Percentiles rank a stretch among this genome's conserved stretches.
Evolutionary conservation across 176 grass and related monocot species (phyloP).

Genomic region (Thalia dealbata): DNA sequence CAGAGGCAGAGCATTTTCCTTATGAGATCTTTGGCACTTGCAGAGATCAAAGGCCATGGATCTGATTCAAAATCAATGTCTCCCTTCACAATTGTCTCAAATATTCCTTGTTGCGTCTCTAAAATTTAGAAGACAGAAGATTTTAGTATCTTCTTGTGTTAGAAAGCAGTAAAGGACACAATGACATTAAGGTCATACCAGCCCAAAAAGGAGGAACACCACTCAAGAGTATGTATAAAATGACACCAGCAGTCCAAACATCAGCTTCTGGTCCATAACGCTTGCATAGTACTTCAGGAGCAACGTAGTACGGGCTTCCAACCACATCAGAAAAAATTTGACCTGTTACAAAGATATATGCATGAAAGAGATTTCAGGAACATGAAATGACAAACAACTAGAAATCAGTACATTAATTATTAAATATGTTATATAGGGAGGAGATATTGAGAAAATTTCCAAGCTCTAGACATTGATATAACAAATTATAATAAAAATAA

Average conservation of each 20-base stretch:
- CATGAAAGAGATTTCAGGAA: not conserved
- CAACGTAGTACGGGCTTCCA: conserved; percentile 21
- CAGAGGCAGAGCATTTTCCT: conserved; percentile 72
- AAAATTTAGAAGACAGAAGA: conserved; percentile 15
- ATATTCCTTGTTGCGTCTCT: conserved; percentile 99
- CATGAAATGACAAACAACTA: not conserved
- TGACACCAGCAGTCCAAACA: conserved; percentile 24
- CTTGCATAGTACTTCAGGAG: conserved; percentile 21
- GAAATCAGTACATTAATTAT: not conserved
- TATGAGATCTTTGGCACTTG: conserved; percentile 93
- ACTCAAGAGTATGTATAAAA: conserved; percentile 22
- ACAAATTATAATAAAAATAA: too few relatives aligned
- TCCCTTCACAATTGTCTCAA: conserved; percentile 92
- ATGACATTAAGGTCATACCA: not conserved
- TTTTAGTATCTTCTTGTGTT: conserved; percentile 3
- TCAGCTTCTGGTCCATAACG: conserved; percentile 23
- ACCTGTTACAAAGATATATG: not conserved
- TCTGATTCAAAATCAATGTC: conserved; percentile 87
- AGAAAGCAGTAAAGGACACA: not conserved
- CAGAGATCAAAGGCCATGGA: conserved; percentile 92
- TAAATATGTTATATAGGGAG: not conserved
- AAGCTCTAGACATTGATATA: not conserved
- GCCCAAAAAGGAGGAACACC: conserved; percentile 25
- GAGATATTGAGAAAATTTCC: not conserved
- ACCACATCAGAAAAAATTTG: conserved; percentile 21